Percentiles rank a stretch among this genome's conserved stretches.
Conservation (phyloP, 225 moss, liverwort and hornwort genomes). For the Marchantia paleacea region DNA sequence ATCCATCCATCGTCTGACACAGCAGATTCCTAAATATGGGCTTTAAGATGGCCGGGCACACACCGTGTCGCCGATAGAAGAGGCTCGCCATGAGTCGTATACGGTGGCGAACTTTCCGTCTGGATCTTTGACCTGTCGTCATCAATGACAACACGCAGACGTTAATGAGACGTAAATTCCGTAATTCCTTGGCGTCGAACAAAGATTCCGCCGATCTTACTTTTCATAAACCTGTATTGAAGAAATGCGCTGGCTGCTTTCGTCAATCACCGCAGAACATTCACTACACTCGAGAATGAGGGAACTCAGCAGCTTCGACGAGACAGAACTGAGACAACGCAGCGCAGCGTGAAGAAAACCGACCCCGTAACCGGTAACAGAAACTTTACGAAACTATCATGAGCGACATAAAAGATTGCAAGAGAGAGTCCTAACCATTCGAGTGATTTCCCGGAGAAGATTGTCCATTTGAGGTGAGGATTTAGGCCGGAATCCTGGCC, state of each 20-base stretch:
- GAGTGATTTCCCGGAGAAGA: slow-evolving; percentile 60
- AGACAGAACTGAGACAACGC: background rate
- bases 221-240: background rate
- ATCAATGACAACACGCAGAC: background rate
- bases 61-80: slow-evolving; percentile 16
- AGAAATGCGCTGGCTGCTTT: background rate
- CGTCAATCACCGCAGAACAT: background rate
- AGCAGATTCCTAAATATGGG: background rate
- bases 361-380: too few species aligned
- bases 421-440: slow-evolving; percentile 46
- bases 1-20: background rate
- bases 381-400: too few species aligned
- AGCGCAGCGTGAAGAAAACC: background rate
- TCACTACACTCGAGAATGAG: background rate
- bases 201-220: background rate
- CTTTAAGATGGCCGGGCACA: background rate
- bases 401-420: background rate
- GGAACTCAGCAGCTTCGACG: background rate
- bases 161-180: background rate
- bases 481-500: slow-evolving; percentile 57
- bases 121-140: slow-evolving; percentile 72
- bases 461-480: slow-evolving; percentile 74
- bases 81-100: slow-evolving; percentile 62
- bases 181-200: background rate
- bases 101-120: slow-evolving; percentile 56